phyloP scores from a whole-genome alignment of 73 alveolate genomes.

The Urostyla sp. region DNA sequence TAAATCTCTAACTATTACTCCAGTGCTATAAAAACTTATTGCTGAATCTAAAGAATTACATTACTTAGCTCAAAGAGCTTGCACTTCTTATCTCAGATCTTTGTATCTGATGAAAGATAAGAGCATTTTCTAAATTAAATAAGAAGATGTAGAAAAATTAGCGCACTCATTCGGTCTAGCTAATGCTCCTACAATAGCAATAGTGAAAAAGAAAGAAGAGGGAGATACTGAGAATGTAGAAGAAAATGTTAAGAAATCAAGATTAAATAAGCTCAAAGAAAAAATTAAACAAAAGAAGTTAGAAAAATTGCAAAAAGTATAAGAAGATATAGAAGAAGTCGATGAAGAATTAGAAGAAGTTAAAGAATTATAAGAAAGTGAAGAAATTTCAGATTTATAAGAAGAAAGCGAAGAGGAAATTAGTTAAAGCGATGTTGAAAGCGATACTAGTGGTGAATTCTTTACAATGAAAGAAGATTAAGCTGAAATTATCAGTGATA shows the following conservation, averaged over 20 bases:
- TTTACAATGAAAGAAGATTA: constrained; percentile 46
- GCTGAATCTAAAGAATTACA: constrained; percentile 91
- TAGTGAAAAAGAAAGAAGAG: constrained; percentile 21
- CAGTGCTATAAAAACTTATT: constrained; percentile 80
- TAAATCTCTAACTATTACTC: constrained; percentile 82
- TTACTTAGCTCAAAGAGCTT: constrained; percentile 95
- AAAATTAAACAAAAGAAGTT: constrained; percentile 58
- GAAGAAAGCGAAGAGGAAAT: constrained; percentile 62
- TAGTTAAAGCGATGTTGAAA: constrained; percentile 26
- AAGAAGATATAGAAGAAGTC: constrained; percentile 13
- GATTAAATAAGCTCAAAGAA: constrained; percentile 69
- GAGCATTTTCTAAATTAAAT: constrained; percentile 82
- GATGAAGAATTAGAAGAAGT: constrained; percentile 31
- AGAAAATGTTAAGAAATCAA: constrained; percentile 53
- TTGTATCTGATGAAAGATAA: constrained; percentile 87
- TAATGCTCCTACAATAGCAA: constrained; percentile 84
- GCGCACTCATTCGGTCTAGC: constrained; percentile 93
- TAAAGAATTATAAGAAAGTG: constrained; percentile 45
- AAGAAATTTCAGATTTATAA: constrained; percentile 54
- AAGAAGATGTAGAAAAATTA: constrained; percentile 77
- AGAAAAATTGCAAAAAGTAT: constrained; percentile 49
- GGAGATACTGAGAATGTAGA: constrained; percentile 60
- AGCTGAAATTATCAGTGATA: constrained; percentile 38
- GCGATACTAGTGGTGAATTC: constrained; percentile 41
- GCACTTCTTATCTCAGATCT: constrained; percentile 89